These are phyloP conservation scores for Pseudocohnilembus persalinus DNA, from an alignment of 169 alveolate genomes.

Conservation along the genomic window DNA sequence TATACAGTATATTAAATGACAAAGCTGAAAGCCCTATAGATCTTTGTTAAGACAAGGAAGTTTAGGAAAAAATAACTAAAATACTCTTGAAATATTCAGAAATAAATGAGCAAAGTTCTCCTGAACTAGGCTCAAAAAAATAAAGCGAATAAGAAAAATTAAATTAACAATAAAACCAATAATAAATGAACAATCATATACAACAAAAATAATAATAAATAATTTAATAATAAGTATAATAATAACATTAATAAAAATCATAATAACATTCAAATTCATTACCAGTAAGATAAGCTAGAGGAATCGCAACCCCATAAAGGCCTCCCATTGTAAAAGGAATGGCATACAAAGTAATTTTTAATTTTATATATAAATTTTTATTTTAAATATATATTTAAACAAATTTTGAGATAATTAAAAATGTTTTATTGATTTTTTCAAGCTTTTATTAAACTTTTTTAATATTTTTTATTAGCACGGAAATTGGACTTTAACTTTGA, in stretches of 20 bases:
- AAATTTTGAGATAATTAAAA: neutral
- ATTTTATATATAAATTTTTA: neutral
- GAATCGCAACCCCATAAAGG: constrained; percentile 39
- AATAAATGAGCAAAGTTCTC: no score
- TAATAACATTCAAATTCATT: neutral
- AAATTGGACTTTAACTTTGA: constrained; percentile 25
- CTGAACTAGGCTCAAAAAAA: no score
- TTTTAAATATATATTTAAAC: neutral
- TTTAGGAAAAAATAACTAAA: neutral
- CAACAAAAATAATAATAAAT: no score
- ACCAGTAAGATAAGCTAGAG: constrained; percentile 6
- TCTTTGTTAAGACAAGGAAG: neutral
- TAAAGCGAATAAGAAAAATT: no score
- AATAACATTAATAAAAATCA: constrained; percentile 1
- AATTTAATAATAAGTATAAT: constrained; percentile 13
- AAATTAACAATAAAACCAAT: no score
- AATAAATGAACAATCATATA: no score
- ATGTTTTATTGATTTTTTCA: neutral
- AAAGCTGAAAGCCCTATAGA: neutral
- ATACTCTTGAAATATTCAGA: no score
- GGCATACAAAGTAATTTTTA: neutral
- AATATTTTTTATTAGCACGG: constrained; percentile 29
- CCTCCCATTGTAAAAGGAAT: constrained; percentile 46
- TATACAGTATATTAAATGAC: neutral
- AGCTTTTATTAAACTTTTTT: neutral